Evolutionary conservation across 202 grass and related monocot genomes (phyloP).

Genomic region (Saccharum hybrid): DNA sequence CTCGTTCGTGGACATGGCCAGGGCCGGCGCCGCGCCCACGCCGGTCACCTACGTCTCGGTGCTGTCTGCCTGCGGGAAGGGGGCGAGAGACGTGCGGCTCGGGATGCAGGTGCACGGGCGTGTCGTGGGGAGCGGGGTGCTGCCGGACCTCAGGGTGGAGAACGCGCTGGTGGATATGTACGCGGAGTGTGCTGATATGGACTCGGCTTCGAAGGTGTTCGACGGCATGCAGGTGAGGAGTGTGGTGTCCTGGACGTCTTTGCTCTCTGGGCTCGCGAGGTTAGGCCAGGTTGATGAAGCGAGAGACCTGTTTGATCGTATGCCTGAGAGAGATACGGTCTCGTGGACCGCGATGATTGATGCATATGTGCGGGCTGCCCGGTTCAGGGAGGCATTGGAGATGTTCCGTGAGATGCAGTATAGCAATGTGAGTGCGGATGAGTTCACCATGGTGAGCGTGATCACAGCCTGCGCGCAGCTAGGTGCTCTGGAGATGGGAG

Average conservation of each 20-base stretch:
- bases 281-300: slow-evolving; percentile 58
- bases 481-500: slow-evolving; percentile 70
- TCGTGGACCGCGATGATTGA: slow-evolving; percentile 81
- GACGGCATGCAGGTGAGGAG: slow-evolving; percentile 52
- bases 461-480: slow-evolving; percentile 72
- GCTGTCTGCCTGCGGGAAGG: slow-evolving; percentile 66
- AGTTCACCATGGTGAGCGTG: slow-evolving; percentile 78
- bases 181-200: slow-evolving; percentile 60
- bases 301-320: slow-evolving; percentile 58
- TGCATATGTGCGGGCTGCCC: slow-evolving; percentile 50
- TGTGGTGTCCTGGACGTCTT: slow-evolving; percentile 71
- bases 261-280: slow-evolving; percentile 55
- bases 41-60: slow-evolving; percentile 61
- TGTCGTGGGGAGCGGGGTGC: slow-evolving; percentile 32
- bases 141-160: slow-evolving; percentile 66
- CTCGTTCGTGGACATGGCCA: slow-evolving; percentile 61
- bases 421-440: slow-evolving; percentile 43
- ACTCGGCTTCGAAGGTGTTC: slow-evolving; percentile 57
- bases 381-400: slow-evolving; percentile 71
- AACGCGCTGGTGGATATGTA: slow-evolving; percentile 80
- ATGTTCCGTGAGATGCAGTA: slow-evolving; percentile 65
- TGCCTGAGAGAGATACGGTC: slow-evolving; percentile 64
- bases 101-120: slow-evolving; percentile 67
- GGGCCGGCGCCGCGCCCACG: slow-evolving; percentile 37
- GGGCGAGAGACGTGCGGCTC: slow-evolving; percentile 43